Percentiles rank a stretch among this genome's conserved stretches.
Conservation (phyloP, 2,329 filamentous ascomycete genomes). For the Bimuria novae-zelandiae region DNA sequence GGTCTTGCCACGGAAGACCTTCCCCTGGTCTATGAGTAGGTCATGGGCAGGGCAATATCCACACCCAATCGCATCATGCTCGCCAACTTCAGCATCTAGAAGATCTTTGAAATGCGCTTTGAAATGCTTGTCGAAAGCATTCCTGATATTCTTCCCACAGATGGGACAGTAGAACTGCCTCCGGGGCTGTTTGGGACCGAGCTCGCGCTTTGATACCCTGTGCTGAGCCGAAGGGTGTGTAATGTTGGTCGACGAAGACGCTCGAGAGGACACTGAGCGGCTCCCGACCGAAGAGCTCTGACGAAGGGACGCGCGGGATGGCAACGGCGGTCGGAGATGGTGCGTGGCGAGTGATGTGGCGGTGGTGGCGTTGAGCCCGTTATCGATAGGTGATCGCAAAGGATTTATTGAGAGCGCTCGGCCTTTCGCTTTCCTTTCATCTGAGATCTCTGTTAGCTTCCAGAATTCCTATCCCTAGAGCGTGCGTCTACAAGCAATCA, state of each 20-base stretch:
- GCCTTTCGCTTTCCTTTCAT: constrained; percentile 2
- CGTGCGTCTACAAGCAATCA: neutral
- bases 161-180: constrained; percentile 7
- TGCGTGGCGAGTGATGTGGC: constrained; percentile 4
- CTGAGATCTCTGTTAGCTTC: constrained; percentile 1
- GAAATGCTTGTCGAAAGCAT: constrained; percentile 10
- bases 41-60: constrained; percentile 6
- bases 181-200: neutral
- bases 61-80: constrained; percentile 5
- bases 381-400: constrained; percentile 1
- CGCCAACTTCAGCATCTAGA: neutral
- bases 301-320: neutral
- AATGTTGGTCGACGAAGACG: constrained; percentile 7
- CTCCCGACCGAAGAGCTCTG: constrained; percentile 1
- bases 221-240: constrained; percentile 3
- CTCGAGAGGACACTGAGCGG: constrained; percentile 1
- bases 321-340: neutral
- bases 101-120: neutral
- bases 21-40: neutral
- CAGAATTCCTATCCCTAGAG: neutral
- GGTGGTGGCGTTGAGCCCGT: constrained; percentile 1
- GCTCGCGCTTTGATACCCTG: neutral
- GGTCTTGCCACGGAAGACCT: neutral
- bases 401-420: neutral
- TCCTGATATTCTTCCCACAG: constrained; percentile 1